Percentiles rank a stretch among this genome's conserved stretches.
These are phyloP conservation scores for Hemerocallis citrina DNA, from an alignment of 106 monocot species.

Conservation along the genomic window DNA sequence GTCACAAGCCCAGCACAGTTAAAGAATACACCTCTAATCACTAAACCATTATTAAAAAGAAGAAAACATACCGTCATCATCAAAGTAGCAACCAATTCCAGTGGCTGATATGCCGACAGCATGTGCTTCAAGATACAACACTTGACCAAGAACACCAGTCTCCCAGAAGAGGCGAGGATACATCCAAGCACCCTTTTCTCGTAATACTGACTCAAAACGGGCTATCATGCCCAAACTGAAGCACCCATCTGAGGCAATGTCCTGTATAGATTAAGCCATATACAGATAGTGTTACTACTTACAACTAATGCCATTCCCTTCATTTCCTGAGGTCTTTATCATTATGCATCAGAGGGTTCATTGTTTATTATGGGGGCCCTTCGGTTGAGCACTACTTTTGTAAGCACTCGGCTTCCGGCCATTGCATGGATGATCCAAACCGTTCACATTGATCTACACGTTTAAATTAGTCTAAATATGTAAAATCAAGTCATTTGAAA, in stretches of 20 bases:
- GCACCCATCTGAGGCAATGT: slow-evolving; percentile 96
- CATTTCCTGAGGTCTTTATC: too few species aligned
- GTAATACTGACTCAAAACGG: slow-evolving; percentile 68
- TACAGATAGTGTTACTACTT: too few species aligned
- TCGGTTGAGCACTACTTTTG: too few species aligned
- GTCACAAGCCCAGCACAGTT: not conserved
- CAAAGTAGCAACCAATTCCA: slow-evolving; percentile 98
- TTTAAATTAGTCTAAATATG: too few species aligned
- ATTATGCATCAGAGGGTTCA: too few species aligned
- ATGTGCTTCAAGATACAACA: slow-evolving; percentile 94
- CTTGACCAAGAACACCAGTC: slow-evolving; percentile 86
- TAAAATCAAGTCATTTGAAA: too few species aligned
- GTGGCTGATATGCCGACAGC: slow-evolving; percentile 96
- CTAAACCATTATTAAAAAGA: not conserved
- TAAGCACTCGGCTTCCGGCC: too few species aligned
- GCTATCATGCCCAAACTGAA: slow-evolving; percentile 97
- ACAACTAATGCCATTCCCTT: too few species aligned
- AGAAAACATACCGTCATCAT: slow-evolving; percentile 71
- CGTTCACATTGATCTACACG: too few species aligned
- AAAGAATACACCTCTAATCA: not conserved
- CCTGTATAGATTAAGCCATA: slow-evolving; percentile 29
- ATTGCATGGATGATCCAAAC: too few species aligned
- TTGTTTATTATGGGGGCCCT: too few species aligned
- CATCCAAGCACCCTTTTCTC: slow-evolving; percentile 88
- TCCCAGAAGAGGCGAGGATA: slow-evolving; percentile 99